Base-by-base conservation (phyloP, 768 basidiomycete genomes). In the Tylopilus plumbeoviolaceoides region DNA sequence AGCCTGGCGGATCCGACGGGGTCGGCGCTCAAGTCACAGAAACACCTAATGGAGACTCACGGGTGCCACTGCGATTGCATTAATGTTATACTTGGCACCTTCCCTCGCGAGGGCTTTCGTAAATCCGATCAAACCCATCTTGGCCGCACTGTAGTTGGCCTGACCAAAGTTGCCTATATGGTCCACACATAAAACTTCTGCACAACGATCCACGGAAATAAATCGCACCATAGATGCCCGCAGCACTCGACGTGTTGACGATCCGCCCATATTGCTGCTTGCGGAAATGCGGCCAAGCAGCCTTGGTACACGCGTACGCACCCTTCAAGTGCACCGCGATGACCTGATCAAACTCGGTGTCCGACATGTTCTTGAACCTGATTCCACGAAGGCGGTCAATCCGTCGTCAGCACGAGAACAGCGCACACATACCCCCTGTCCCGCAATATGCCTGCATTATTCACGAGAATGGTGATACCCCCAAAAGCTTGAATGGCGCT, bases 281-380 rank as follows among this genome's bases (percentile, higher is more conserved):
- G 59, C 94, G 81, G 78, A 99, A 95, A 64, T 89, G 73, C 12
- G 94, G 92, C 97, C 97, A 99, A 31, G 83, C 94, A 36, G 97
- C 95, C 68, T 94, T 95, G 31, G 90, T 89, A 68, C 91, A 94
- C 7, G 91, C 75, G 69, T 84, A 98, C 0, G 95, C 87, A 39
- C 94, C 95, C 72, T 95, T 98, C 58, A 99, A 70, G 65, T 98
- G 97, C 14, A 98, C 94, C 21, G 87, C 81, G 47, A 83, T 80
- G 49, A 98, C 78, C 56, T 90, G 83, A 61, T 97, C 94, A 81
- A 89, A 95, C 62, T 98, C 95, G 64, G 85, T 80, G 70, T 98
- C 95, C 0, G 91, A 77, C 92, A 99, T 97, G 72, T 94, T 97
- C 78, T 91, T 95, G 79, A 99, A 94, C 18, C 90, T 51, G n/a